Percentiles rank a stretch among this genome's conserved stretches.
Evolutionary conservation across 148 eudicot genomes (phyloP).

Genomic region (Polygonum maritimum): DNA sequence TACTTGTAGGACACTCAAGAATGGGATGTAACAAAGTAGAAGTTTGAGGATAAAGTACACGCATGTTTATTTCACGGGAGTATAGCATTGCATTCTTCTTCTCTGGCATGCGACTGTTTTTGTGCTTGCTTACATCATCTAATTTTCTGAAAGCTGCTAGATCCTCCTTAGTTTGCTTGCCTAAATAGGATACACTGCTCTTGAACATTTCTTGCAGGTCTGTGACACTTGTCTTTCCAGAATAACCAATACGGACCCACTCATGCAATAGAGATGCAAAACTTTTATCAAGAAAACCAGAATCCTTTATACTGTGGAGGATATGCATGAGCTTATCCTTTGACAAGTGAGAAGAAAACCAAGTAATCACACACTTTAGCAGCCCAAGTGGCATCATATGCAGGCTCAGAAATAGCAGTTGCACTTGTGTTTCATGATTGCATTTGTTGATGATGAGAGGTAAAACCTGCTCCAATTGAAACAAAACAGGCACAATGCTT

Average conservation of each 20-base stretch:
- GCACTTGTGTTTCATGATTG: constrained; percentile 43
- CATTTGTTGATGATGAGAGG: constrained; percentile 46
- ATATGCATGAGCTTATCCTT: constrained; percentile 48
- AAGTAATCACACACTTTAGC: constrained; percentile 56
- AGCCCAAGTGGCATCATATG: constrained; percentile 75
- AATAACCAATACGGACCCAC: constrained; percentile 65
- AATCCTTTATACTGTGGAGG: constrained; percentile 36
- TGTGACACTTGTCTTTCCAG: constrained; percentile 54
- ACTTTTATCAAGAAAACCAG: constrained; percentile 30
- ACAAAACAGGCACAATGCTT: not conserved
- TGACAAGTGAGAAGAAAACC: constrained; percentile 70
- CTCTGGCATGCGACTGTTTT: constrained; percentile 9
- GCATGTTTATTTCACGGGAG: constrained; percentile 35
- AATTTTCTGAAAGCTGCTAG: constrained; percentile 15
- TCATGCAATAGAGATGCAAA: constrained; percentile 55
- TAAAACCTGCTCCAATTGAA: constrained; percentile 41
- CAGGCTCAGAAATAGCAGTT: constrained; percentile 47
- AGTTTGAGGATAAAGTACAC: constrained; percentile 34
- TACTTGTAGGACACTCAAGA: constrained; percentile 22
- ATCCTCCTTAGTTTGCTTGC: constrained; percentile 27
- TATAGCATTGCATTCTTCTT: constrained; percentile 27
- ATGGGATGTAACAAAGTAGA: constrained; percentile 20
- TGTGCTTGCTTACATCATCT: constrained; percentile 3
- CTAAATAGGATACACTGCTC: constrained; percentile 37
- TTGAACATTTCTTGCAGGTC: constrained; percentile 53